Evolutionary conservation across 2,329 filamentous ascomycete species (phyloP).

Genomic region (Pseudopyrenochaeta lycopersici): DNA sequence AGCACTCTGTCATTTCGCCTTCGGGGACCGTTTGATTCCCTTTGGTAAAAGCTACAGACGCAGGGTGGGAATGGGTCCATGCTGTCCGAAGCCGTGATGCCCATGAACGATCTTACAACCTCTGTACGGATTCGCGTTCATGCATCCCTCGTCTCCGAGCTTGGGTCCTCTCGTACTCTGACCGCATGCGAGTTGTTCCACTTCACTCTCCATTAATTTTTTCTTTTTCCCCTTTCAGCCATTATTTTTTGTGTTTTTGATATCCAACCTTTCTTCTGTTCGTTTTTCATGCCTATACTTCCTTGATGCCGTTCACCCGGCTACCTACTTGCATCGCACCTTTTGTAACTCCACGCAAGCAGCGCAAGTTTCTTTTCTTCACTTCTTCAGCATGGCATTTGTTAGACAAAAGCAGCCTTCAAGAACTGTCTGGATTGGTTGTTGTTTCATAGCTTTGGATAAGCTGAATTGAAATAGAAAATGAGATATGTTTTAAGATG

Average conservation of each 20-base stretch:
- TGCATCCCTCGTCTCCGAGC: no score
- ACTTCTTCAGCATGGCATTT: neutral
- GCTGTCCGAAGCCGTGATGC: neutral
- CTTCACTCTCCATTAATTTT: neutral
- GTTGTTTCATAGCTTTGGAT: neutral
- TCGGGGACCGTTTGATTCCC: neutral
- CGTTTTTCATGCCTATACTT: slow-evolving; percentile 7
- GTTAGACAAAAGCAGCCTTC: neutral
- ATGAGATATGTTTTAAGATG: neutral
- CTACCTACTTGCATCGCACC: neutral
- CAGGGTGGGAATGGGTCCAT: neutral
- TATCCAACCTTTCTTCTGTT: slow-evolving; percentile 6
- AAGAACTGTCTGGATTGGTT: neutral
- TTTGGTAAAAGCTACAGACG: neutral
- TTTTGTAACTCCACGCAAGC: neutral
- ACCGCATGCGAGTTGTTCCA: no score
- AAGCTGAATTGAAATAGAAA: neutral
- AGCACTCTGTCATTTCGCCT: neutral
- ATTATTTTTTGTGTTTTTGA: slow-evolving; percentile 4
- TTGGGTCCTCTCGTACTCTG: no score
- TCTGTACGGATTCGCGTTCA: no score
- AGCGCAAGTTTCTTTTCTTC: neutral
- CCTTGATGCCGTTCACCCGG: slow-evolving; percentile 5
- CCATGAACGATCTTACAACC: no score
- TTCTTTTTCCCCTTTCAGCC: neutral